A percentile compares a stretch with the other conserved stretches of the same genome.
phyloP scores from a whole-genome alignment of 1,284 basidiomycete species.

The Vanrija sp. region DNA sequence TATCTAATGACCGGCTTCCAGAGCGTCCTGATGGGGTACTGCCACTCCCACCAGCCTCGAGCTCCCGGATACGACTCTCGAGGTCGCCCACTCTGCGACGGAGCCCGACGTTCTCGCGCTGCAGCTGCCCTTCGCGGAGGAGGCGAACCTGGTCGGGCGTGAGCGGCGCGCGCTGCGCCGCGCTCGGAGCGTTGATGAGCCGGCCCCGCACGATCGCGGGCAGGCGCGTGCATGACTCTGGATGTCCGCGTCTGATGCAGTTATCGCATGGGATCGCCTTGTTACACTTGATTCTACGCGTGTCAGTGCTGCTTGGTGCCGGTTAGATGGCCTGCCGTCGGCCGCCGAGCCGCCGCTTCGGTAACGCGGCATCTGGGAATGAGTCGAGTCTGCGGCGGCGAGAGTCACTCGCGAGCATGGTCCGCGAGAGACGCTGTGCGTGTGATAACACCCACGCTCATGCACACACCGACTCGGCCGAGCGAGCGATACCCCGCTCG shows the following conservation, averaged over 20 bases:
- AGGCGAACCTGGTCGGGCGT: constrained; percentile 20
- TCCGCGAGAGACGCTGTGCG: too few relatives aligned
- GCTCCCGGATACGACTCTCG: constrained; percentile 14
- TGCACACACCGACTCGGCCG: too few relatives aligned
- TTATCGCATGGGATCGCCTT: constrained; percentile 19
- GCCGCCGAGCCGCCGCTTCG: too few relatives aligned
- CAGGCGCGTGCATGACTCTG: constrained; percentile 18
- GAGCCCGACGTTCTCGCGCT: constrained; percentile 20
- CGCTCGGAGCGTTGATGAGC: constrained; percentile 19
- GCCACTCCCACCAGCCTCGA: neutral
- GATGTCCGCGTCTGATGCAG: constrained; percentile 21
- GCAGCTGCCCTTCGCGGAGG: constrained; percentile 19
- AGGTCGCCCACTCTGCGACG: constrained; percentile 15
- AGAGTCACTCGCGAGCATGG: too few relatives aligned
- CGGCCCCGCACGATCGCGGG: constrained; percentile 20
- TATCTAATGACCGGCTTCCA: too few relatives aligned
- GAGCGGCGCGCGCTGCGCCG: constrained; percentile 15
- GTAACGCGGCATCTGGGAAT: neutral
- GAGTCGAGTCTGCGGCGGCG: too few relatives aligned
- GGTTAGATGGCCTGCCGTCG: too few relatives aligned
- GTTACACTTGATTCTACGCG: constrained; percentile 20
- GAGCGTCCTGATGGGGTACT: neutral
- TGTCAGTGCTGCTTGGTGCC: neutral
- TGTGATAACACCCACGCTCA: too few relatives aligned
- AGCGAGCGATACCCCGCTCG: too few relatives aligned